These are phyloP conservation scores for Astrocystis sublimbata DNA, from an alignment of 495 filamentous ascomycete genomes.

Conservation along the genomic window DNA sequence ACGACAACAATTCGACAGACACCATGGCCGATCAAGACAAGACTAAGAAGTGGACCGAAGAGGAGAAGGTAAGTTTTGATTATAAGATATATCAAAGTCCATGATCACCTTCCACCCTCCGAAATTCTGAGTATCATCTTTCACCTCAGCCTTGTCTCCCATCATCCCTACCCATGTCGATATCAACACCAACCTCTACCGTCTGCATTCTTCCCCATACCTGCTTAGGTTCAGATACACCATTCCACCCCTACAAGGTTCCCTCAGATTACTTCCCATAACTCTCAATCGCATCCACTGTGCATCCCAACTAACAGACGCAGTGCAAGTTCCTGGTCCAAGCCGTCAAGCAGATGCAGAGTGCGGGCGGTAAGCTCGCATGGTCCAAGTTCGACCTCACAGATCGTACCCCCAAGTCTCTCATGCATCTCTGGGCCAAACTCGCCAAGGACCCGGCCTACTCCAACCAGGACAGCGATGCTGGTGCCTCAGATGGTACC, in stretches of 20 bases:
- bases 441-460: conserved; percentile 21
- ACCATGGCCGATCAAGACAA: background rate
- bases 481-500: background rate
- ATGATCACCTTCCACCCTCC: background rate
- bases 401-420: conserved; percentile 31
- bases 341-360: conserved; percentile 20
- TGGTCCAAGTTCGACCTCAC: conserved; percentile 16
- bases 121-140: background rate
- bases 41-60: conserved; percentile 31
- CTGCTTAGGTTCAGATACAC: too few species aligned
- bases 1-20: background rate
- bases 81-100: background rate
- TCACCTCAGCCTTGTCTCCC: background rate
- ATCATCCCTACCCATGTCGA: background rate
- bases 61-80: conserved; percentile 38
- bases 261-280: background rate
- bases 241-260: background rate
- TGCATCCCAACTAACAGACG: background rate
- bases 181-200: background rate
- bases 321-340: conserved; percentile 38
- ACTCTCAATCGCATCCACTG: background rate
- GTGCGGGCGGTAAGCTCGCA: conserved; percentile 14
- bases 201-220: background rate
- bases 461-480: background rate
- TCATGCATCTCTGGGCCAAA: conserved; percentile 18